Percentiles rank a stretch among this genome's conserved stretches.
phyloP scores from a whole-genome alignment of 495 filamentous ascomycete genomes.

The Tuber borchii region DNA sequence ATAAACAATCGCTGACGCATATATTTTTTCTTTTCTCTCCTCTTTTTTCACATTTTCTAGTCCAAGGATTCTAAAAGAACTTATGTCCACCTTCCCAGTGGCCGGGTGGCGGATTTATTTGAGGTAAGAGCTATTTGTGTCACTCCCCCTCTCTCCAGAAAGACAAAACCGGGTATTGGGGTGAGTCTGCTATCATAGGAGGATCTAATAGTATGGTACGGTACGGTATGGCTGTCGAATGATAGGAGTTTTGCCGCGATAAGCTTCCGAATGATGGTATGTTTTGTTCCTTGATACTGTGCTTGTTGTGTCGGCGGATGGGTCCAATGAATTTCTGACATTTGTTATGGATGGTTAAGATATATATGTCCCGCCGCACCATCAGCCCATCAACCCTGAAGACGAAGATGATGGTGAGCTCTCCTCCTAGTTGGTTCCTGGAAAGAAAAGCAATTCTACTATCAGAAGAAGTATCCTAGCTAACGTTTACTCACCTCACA shows the following conservation, averaged over 20 bases:
- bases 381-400: conserved; percentile 90
- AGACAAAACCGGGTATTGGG: not conserved
- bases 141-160: not conserved
- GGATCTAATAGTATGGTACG: not conserved
- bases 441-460: not conserved
- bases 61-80: conserved; percentile 78
- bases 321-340: conserved; percentile 1
- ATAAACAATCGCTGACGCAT: not conserved
- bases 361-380: conserved; percentile 80
- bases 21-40: not conserved
- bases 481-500: not conserved
- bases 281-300: not conserved
- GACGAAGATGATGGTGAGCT: conserved; percentile 76
- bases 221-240: not conserved
- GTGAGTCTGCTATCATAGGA: not conserved
- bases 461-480: not conserved
- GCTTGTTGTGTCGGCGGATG: not conserved
- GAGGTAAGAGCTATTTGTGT: conserved; percentile 47
- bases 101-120: conserved; percentile 80
- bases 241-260: conserved; percentile 62
- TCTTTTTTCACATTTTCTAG: not conserved
- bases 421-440: not conserved
- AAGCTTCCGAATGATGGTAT: conserved; percentile 53
- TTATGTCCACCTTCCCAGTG: conserved; percentile 76
- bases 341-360: conserved; percentile 48